phyloP scores from a whole-genome alignment of 805 yeast species.

The Teunomyces tritomae region DNA sequence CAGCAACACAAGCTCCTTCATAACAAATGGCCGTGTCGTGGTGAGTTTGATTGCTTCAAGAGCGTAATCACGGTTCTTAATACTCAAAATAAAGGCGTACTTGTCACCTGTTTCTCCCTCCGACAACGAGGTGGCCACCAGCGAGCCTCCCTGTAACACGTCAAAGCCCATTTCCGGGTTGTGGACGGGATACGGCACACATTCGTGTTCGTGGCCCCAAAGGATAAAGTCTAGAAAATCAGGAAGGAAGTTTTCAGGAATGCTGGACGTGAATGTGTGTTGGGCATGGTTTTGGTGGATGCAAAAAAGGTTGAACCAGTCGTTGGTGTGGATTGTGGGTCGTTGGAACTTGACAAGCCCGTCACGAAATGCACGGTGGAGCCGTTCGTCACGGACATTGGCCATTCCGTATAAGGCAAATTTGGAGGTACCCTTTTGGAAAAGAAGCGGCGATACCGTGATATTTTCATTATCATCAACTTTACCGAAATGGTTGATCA shows the following conservation, averaged over 20 bases:
- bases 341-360: conserved; percentile 75
- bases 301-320: conserved; percentile 82
- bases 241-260: conserved; percentile 86
- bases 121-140: conserved; percentile 85
- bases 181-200: conserved; percentile 65
- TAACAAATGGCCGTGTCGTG: conserved; percentile 78
- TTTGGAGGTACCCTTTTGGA: conserved; percentile 79
- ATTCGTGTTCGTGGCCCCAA: conserved; percentile 99
- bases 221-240: conserved; percentile 74
- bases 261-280: conserved; percentile 73
- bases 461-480: conserved; percentile 74
- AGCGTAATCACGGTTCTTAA: conserved; percentile 55
- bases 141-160: conserved; percentile 89
- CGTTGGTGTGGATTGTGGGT: conserved; percentile 55
- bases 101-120: conserved; percentile 82
- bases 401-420: conserved; percentile 88
- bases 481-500: conserved; percentile 87
- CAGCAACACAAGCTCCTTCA: conserved; percentile 60
- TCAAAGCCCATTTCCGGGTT: conserved; percentile 65
- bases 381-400: conserved; percentile 83
- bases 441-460: conserved; percentile 68
- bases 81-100: conserved; percentile 66
- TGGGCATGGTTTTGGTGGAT: conserved; percentile 90
- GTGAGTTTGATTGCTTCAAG: conserved; percentile 61
- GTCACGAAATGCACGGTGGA: conserved; percentile 77